Evolutionary conservation across 1,139 yeast species (phyloP).

Genomic region (Protomyces macrosporus): DNA sequence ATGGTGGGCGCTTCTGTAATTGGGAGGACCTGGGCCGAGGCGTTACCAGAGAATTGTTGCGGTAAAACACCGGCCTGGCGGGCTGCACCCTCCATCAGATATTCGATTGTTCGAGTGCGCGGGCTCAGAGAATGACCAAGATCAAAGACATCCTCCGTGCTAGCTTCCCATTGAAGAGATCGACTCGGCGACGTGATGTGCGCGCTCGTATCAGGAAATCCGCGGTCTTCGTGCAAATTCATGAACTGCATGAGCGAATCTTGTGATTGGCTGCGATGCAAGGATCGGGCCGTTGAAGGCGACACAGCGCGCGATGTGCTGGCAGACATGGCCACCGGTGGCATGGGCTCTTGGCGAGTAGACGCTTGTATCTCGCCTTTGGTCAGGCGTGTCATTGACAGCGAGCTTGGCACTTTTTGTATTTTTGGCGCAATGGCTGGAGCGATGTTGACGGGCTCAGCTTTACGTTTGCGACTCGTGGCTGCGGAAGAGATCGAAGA

Average conservation of each 20-base stretch:
- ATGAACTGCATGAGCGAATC: conserved; percentile 11
- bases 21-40: background rate
- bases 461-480: conserved; percentile 15
- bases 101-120: conserved; percentile 15
- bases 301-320: conserved; percentile 10
- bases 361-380: background rate
- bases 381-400: conserved; percentile 14
- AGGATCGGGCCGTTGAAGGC: conserved; percentile 5
- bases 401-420: conserved; percentile 10
- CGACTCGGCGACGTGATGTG: background rate
- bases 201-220: background rate
- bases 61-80: background rate
- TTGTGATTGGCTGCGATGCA: conserved; percentile 8
- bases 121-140: conserved; percentile 4
- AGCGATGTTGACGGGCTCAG: conserved; percentile 1
- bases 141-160: conserved; percentile 11
- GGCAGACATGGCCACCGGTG: background rate
- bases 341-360: background rate
- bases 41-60: conserved; percentile 1
- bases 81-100: conserved; percentile 10
- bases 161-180: conserved; percentile 1
- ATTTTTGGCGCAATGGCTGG: background rate
- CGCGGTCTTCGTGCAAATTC: background rate
- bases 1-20: conserved; percentile 15
- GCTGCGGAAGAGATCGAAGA: conserved; percentile 18